Base-by-base conservation (phyloP, 257 asterid genomes). In the Gentiana straminea region DNA sequence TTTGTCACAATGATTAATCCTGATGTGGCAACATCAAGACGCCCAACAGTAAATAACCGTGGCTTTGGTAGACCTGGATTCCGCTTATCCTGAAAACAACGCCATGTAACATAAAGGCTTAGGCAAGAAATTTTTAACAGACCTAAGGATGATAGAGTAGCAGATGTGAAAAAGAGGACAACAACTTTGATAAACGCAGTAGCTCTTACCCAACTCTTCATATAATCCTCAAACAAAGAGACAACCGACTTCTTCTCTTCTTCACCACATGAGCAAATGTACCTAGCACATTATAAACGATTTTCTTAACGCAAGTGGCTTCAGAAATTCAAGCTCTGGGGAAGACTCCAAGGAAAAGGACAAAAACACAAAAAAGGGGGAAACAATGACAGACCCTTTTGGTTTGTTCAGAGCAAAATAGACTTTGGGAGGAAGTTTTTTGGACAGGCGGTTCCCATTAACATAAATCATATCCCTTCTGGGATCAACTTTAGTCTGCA, bases 371-470 rank as follows among this genome's bases (percentile, higher is more conserved):
- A 58, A 57, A 62, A 33, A 60, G 32, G 57, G 43, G 68, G 72
- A 60, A 37, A 8, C n/a, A 57, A 44, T 51, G 48, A 67, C 95
- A 44, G 63, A 91, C 98, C 99, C 99, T 75, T 92, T 92, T 13
- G 99, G 99, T 81, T 92, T 92, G 90, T 92, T 92, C 34, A 92
- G 71, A 37, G 97, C 99, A 75, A 92, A 73, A 77, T 88, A 88
- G 59, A 92, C 84, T 80, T 92, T 92, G 32, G 89, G 94, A 59
- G 99, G 94, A 67, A 92, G 83, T 71, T 82, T 88, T 82, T 81
- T 88, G 13, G 97, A 61, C 63, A 92, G 73, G 33, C 97, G 90
- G 62, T 57, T 79, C 36, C 97, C 99, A 61, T 85, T 86, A 38
- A 92, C 99, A 69, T 85, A 92, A 57, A 92, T 85, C 51, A 88